Percentiles rank a stretch among this genome's conserved stretches.
Evolutionary conservation across 2,329 filamentous ascomycete species (phyloP).

Genomic region (Fusarium aywerte): DNA sequence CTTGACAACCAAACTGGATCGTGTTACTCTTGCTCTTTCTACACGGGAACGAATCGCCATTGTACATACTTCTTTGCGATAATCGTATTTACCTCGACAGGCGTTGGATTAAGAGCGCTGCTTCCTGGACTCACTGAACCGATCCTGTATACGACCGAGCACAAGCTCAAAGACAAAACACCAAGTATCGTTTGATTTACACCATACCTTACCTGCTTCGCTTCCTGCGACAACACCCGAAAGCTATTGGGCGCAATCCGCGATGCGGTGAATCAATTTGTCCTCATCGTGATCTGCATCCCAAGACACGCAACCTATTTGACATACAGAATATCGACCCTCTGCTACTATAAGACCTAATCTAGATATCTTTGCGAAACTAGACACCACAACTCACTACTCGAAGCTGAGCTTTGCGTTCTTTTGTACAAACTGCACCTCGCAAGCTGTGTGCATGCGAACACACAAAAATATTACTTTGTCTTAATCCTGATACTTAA

Average conservation of each 20-base stretch:
- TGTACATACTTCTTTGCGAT: conserved; percentile 17
- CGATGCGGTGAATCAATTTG: conserved; percentile 35
- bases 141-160: conserved; percentile 4
- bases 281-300: conserved; percentile 21
- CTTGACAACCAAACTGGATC: background rate
- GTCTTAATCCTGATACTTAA: conserved; percentile 1
- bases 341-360: background rate
- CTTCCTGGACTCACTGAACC: background rate
- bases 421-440: background rate
- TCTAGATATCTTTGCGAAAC: conserved; percentile 2
- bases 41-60: conserved; percentile 2
- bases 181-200: conserved; percentile 15
- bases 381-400: background rate
- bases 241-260: conserved; percentile 15
- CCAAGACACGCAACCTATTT: conserved; percentile 19
- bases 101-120: background rate
- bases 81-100: conserved; percentile 2
- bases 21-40: background rate
- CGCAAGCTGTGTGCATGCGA: background rate
- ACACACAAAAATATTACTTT: background rate
- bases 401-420: conserved; percentile 2
- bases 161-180: conserved; percentile 11
- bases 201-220: conserved; percentile 22
- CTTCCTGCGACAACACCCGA: conserved; percentile 23
- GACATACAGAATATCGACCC: conserved; percentile 19